Evolutionary conservation across 768 basidiomycete species (phyloP).

Genomic region (Austroboletus eburneus): DNA sequence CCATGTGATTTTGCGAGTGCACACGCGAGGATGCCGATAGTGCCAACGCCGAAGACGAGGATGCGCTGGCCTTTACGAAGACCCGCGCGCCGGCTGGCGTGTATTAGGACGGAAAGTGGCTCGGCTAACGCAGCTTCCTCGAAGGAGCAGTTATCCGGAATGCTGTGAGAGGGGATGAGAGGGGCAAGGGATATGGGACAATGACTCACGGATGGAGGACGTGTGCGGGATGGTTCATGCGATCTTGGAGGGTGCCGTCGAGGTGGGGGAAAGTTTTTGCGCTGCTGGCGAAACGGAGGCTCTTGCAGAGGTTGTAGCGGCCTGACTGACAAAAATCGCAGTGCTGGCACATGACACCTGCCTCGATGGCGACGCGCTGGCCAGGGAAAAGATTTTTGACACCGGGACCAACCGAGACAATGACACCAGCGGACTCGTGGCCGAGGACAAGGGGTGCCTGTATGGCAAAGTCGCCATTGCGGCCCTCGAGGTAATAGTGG

Average conservation of each 20-base stretch:
- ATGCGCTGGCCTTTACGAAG: slow-evolving; percentile 57
- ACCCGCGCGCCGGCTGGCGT: slow-evolving; percentile 47
- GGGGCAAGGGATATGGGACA: background rate
- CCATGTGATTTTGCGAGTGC: slow-evolving; percentile 71
- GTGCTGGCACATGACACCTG: slow-evolving; percentile 80
- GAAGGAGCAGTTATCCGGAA: slow-evolving; percentile 72
- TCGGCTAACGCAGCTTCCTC: slow-evolving; percentile 88
- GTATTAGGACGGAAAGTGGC: slow-evolving; percentile 87
- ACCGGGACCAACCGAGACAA: slow-evolving; percentile 78
- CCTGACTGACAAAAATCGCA: slow-evolving; percentile 69
- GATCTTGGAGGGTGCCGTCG: slow-evolving; percentile 85
- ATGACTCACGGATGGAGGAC: slow-evolving; percentile 79
- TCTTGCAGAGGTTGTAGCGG: slow-evolving; percentile 90
- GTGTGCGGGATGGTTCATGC: slow-evolving; percentile 85
- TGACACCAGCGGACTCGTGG: slow-evolving; percentile 86
- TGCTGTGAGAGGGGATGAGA: slow-evolving; percentile 36
- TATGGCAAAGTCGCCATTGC: slow-evolving; percentile 90
- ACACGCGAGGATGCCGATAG: slow-evolving; percentile 89
- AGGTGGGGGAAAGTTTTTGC: slow-evolving; percentile 91
- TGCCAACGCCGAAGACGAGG: slow-evolving; percentile 88
- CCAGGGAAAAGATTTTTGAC: slow-evolving; percentile 64
- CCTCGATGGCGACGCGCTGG: slow-evolving; percentile 90
- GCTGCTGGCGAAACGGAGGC: slow-evolving; percentile 84
- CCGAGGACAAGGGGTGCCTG: slow-evolving; percentile 86
- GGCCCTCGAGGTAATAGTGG: slow-evolving; percentile 85